phyloP scores from a whole-genome alignment of 2,329 filamentous ascomycete genomes.

The Diaporthe nobilis region DNA sequence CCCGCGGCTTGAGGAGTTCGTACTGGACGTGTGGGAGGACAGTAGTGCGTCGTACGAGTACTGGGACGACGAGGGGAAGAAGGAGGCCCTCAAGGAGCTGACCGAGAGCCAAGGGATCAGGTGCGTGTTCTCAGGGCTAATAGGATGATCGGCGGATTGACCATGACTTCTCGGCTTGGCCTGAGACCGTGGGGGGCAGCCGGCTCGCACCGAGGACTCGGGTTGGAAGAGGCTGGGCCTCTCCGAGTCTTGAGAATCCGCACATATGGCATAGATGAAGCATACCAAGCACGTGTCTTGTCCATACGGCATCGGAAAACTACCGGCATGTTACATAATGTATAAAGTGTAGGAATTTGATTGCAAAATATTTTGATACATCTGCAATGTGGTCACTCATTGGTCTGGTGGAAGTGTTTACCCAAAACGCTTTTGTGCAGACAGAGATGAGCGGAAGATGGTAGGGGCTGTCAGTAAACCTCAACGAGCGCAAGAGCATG shows the following conservation, averaged over 20 bases:
- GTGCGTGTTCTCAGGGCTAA: not conserved
- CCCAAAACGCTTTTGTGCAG: not conserved
- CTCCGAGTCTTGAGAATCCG: no score
- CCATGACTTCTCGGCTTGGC: not conserved
- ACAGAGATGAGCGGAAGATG: not conserved
- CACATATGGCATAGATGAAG: no score
- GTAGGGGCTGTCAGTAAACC: not conserved
- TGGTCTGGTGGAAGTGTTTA: not conserved
- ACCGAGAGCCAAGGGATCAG: not conserved
- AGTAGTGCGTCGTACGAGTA: no score
- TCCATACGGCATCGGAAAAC: not conserved
- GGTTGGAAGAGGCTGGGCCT: no score
- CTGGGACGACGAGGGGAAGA: not conserved
- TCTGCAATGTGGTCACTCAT: not conserved
- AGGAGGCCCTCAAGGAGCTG: not conserved
- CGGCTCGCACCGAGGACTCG: no score
- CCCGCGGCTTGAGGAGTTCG: not conserved
- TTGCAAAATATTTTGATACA: not conserved
- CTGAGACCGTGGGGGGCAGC: not conserved
- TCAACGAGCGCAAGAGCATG: not conserved
- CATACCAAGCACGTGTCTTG: not conserved
- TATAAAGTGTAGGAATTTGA: not conserved
- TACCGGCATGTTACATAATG: not conserved
- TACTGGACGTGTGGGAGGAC: not conserved
- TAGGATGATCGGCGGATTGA: not conserved